Conservation (phyloP, 164 flowering plant genomes). For the Vitis rotundifolia region DNA sequence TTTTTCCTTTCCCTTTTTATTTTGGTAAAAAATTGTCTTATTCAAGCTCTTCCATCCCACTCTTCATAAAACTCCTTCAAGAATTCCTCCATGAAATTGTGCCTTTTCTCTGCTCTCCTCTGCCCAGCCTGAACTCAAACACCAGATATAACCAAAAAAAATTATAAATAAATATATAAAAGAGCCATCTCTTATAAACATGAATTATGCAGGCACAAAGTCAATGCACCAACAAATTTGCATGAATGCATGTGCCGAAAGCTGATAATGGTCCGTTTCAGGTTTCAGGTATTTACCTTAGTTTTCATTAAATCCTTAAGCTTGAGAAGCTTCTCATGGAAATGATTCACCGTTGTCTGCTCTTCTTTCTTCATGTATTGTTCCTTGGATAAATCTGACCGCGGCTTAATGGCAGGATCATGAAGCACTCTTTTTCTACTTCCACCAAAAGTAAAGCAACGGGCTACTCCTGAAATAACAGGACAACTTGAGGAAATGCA, state of each 20-base stretch:
- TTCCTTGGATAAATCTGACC: slow-evolving; percentile 68
- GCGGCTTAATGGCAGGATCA: slow-evolving; percentile 66
- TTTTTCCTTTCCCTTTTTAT: background rate
- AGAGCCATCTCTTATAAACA: background rate
- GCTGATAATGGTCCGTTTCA: background rate
- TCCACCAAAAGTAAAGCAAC: slow-evolving; percentile 97
- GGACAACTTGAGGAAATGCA: background rate
- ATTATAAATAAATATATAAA: background rate
- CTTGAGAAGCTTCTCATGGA: slow-evolving; percentile 91
- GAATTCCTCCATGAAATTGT: slow-evolving; percentile 85
- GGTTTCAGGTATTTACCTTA: slow-evolving; percentile 39
- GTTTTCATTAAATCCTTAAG: slow-evolving; percentile 89
- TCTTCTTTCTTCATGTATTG: slow-evolving; percentile 74
- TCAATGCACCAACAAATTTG: background rate
- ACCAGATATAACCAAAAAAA: background rate
- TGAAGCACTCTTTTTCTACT: slow-evolving; percentile 73
- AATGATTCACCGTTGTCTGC: slow-evolving; percentile 87
- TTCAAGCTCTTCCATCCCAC: slow-evolving; percentile 81
- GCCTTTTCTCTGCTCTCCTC: slow-evolving; percentile 82
- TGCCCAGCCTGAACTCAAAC: slow-evolving; percentile 67
- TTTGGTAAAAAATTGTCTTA: background rate
- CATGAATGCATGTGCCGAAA: background rate
- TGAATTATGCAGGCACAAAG: background rate
- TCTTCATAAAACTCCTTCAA: slow-evolving; percentile 75
- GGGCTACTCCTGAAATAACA: slow-evolving; percentile 73